Evolutionary conservation across 805 yeast species (phyloP).

Genomic region (Candida nitratophila): DNA sequence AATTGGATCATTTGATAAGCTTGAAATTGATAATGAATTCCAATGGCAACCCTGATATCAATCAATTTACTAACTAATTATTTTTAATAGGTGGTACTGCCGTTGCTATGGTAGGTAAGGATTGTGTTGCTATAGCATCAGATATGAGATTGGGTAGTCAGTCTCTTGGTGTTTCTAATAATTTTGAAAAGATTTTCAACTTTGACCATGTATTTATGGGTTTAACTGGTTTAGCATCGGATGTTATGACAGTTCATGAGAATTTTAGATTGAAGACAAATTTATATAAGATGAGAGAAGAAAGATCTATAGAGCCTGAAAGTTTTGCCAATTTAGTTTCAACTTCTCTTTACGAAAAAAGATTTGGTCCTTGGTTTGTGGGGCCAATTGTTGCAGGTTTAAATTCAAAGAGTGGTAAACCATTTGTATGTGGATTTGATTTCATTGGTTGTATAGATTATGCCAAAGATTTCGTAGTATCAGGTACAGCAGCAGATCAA

Average conservation of each 20-base stretch:
- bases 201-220: constrained; percentile 85
- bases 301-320: constrained; percentile 85
- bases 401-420: constrained; percentile 71
- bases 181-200: constrained; percentile 87
- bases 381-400: constrained; percentile 97
- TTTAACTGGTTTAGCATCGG: constrained; percentile 92
- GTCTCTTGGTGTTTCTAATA: constrained; percentile 84
- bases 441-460: constrained; percentile 93
- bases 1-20: too few relatives aligned
- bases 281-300: constrained; percentile 84
- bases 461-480: constrained; percentile 89
- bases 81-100: constrained; percentile 72
- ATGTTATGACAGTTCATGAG: constrained; percentile 80
- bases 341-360: constrained; percentile 78
- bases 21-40: too few relatives aligned
- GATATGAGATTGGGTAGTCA: constrained; percentile 93
- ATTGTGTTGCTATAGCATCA: constrained; percentile 95
- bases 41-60: neutral
- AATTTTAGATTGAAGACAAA: constrained; percentile 80
- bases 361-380: constrained; percentile 95
- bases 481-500: constrained; percentile 97
- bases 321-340: constrained; percentile 91
- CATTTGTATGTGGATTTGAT: constrained; percentile 94
- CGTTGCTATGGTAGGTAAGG: constrained; percentile 98
- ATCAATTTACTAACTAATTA: neutral